phyloP scores from a whole-genome alignment of 257 asterid genomes.

The Leonotis leonurus region DNA sequence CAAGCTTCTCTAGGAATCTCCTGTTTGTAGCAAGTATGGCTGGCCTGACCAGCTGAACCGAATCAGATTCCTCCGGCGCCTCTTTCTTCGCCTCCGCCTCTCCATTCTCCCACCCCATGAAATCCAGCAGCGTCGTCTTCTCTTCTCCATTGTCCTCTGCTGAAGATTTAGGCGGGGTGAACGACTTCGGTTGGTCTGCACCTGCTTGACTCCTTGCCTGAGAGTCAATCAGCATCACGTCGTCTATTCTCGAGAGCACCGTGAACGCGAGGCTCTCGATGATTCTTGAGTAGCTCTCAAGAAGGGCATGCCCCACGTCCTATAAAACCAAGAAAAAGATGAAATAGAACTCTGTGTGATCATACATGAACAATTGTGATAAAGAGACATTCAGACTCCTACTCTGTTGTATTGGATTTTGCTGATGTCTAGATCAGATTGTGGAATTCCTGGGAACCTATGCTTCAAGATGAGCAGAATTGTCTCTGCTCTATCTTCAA shows the following conservation, averaged over 20 bases:
- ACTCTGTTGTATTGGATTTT: slow-evolving; percentile 73
- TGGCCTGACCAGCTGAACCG: slow-evolving; percentile 21
- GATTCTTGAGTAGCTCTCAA: slow-evolving; percentile 60
- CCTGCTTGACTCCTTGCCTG: slow-evolving; percentile 22
- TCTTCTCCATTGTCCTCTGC: slow-evolving; percentile 28
- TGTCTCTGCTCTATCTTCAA: slow-evolving; percentile 82
- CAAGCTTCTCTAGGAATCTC: slow-evolving; percentile 53
- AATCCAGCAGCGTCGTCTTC: slow-evolving; percentile 43
- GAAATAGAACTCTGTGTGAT: too few species aligned
- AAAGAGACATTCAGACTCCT: too few species aligned
- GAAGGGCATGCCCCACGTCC: slow-evolving; percentile 58
- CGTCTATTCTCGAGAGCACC: slow-evolving; percentile 48
- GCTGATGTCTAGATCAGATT: slow-evolving; percentile 77
- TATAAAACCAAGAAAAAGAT: slow-evolving; percentile 13
- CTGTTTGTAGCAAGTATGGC: slow-evolving; percentile 33
- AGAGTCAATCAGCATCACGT: slow-evolving; percentile 36
- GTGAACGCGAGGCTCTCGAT: slow-evolving; percentile 52
- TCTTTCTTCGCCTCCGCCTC: slow-evolving; percentile 27
- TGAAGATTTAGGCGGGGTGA: slow-evolving; percentile 2
- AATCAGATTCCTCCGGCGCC: slow-evolving; percentile 17
- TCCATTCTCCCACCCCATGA: slow-evolving; percentile 55
- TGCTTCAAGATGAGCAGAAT: slow-evolving; percentile 63
- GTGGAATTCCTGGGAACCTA: slow-evolving; percentile 72
- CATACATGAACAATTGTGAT: too few species aligned
- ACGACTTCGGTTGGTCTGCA: slow-evolving; percentile 7